phyloP scores from a whole-genome alignment of 176 grass and related monocot genomes.

The Guadua angustifolia region DNA sequence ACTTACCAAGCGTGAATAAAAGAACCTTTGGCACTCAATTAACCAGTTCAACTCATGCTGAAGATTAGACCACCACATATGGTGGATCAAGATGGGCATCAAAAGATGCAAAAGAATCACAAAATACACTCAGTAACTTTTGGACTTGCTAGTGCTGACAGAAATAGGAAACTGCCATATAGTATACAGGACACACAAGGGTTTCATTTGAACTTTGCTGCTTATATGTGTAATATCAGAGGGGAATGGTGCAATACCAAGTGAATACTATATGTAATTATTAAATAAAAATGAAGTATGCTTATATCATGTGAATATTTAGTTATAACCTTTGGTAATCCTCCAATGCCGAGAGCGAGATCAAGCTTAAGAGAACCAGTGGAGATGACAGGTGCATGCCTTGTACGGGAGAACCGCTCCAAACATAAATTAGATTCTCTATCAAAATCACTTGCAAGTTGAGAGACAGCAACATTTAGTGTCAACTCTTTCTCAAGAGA shows the following conservation, averaged over 20 bases:
- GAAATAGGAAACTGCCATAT: neutral
- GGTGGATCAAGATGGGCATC: neutral
- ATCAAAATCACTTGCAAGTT: slow-evolving; percentile 89
- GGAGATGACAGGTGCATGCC: slow-evolving; percentile 61
- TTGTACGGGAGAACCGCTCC: slow-evolving; percentile 62
- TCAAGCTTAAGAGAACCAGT: slow-evolving; percentile 95
- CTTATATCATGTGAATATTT: slow-evolving; percentile 7
- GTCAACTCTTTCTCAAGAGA: slow-evolving; percentile 37
- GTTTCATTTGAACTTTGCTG: neutral
- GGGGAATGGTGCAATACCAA: neutral
- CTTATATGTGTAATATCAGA: neutral
- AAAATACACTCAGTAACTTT: neutral
- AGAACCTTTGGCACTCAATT: neutral
- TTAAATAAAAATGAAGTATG: neutral
- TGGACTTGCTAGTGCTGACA: slow-evolving; percentile 13
- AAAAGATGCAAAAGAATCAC: neutral
- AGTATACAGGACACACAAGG: neutral
- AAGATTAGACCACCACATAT: neutral
- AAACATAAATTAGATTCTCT: slow-evolving; percentile 80
- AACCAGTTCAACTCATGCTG: neutral
- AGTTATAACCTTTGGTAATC: slow-evolving; percentile 81
- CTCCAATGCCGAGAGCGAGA: slow-evolving; percentile 83
- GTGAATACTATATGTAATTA: neutral
- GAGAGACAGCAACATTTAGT: slow-evolving; percentile 71
- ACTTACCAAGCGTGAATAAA: neutral